Evolutionary conservation across 106 monocot genomes (phyloP).

Genomic region (Dendrobium catenatum): DNA sequence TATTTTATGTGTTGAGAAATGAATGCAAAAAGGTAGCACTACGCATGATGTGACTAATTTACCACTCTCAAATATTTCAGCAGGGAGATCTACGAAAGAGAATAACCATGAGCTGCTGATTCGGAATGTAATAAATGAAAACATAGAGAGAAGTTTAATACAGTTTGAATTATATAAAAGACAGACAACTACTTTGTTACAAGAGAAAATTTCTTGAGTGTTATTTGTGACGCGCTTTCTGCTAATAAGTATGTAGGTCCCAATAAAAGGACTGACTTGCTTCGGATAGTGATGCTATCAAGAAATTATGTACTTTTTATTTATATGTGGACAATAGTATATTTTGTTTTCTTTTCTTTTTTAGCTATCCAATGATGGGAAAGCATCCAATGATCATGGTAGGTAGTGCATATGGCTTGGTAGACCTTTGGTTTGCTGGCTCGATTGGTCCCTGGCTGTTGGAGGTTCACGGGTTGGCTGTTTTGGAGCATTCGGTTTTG

Average conservation of each 20-base stretch:
- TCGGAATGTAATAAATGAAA: neutral
- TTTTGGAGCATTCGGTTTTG: no score
- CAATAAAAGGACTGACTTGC: slow-evolving; percentile 78
- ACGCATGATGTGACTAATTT: neutral
- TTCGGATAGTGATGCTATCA: slow-evolving; percentile 18
- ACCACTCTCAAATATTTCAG: slow-evolving; percentile 10
- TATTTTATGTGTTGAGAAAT: slow-evolving; percentile 61
- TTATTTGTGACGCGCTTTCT: slow-evolving; percentile 78
- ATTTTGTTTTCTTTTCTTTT: no score
- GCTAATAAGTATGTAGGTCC: slow-evolving; percentile 81
- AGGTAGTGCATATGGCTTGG: no score
- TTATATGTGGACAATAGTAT: no score
- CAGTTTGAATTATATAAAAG: slow-evolving; percentile 91
- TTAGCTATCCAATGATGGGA: no score
- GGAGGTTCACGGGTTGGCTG: no score
- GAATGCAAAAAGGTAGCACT: slow-evolving; percentile 7
- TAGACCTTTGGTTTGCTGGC: no score
- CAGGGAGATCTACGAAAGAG: slow-evolving; percentile 6
- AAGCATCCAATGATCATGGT: no score
- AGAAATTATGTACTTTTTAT: no score
- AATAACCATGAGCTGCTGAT: neutral
- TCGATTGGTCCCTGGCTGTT: no score
- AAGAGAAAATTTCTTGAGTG: slow-evolving; percentile 55
- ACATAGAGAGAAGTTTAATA: slow-evolving; percentile 19
- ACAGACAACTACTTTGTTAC: slow-evolving; percentile 59